These are phyloP conservation scores for Saraca asoca DNA, from an alignment of 331 rosid species.

Conservation along the genomic window DNA sequence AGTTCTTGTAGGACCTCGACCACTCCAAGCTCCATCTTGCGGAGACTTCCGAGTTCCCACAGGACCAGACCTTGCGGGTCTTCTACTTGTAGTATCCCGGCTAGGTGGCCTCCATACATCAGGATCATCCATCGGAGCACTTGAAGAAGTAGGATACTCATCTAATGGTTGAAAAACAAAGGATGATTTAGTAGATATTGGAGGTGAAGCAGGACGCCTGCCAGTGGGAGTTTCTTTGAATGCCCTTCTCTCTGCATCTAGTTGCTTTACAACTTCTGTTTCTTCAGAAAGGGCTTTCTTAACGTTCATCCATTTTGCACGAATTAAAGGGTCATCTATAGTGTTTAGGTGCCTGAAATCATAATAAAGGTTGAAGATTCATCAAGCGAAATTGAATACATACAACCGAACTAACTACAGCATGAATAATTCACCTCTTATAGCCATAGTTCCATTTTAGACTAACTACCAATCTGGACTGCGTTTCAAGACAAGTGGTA, in stretches of 20 bases:
- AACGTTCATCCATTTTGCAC: slow-evolving; percentile 95
- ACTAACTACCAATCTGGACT: not conserved
- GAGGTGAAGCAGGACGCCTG: slow-evolving; percentile 84
- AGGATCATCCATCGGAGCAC: slow-evolving; percentile 80
- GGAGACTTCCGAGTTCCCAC: slow-evolving; percentile 65
- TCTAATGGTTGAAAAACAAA: slow-evolving; percentile 95
- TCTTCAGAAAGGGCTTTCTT: slow-evolving; percentile 90
- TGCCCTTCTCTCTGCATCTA: slow-evolving; percentile 89
- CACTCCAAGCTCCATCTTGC: slow-evolving; percentile 77
- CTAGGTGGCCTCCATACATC: slow-evolving; percentile 99
- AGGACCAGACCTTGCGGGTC: slow-evolving; percentile 68
- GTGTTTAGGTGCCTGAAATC: slow-evolving; percentile 63
- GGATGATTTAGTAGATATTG: slow-evolving; percentile 70
- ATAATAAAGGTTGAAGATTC: slow-evolving; percentile 12
- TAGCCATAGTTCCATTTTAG: not conserved
- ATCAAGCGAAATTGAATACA: not conserved
- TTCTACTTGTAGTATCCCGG: slow-evolving; percentile 66
- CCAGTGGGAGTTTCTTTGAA: slow-evolving; percentile 73
- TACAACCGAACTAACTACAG: not conserved
- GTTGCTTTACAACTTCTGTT: slow-evolving; percentile 84
- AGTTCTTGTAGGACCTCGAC: slow-evolving; percentile 67
- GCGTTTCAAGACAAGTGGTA: not conserved
- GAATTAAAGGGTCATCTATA: slow-evolving; percentile 80
- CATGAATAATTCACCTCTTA: not conserved
- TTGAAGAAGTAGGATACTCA: slow-evolving; percentile 92